Conservation (phyloP, 2,329 filamentous ascomycete species). For the Talaromyces pinophilus region DNA sequence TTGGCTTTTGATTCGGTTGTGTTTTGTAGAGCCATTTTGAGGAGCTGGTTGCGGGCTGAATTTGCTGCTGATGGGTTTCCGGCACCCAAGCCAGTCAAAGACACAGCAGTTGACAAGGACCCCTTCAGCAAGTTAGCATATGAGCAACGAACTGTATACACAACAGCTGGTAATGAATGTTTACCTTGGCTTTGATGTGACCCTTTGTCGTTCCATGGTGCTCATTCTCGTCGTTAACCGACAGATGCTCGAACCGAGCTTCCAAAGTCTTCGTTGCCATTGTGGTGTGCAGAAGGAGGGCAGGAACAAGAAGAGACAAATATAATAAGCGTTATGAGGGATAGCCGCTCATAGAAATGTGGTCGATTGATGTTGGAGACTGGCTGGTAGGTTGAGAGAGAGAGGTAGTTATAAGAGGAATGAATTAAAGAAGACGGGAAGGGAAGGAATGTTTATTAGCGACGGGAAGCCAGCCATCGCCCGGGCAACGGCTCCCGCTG, state of each 20-base stretch:
- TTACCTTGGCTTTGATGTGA: constrained; percentile 75
- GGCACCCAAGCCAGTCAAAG: constrained; percentile 51
- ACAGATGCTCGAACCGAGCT: constrained; percentile 83
- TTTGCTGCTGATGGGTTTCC: constrained; percentile 47
- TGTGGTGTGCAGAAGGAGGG: not conserved
- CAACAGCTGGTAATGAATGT: not conserved
- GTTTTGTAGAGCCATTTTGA: constrained; percentile 81
- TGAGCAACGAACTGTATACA: constrained; percentile 19
- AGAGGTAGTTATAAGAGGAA: not conserved
- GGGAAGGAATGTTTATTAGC: constrained; percentile 18
- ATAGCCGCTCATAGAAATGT: not conserved
- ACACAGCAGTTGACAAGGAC: constrained; percentile 50
- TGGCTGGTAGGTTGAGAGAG: not conserved
- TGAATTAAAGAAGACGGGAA: not conserved
- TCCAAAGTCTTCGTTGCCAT: constrained; percentile 80
- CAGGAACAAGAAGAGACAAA: not conserved
- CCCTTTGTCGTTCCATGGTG: constrained; percentile 51
- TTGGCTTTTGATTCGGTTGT: constrained; percentile 65
- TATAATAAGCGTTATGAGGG: not conserved
- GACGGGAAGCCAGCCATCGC: constrained; percentile 25
- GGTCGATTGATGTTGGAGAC: not conserved
- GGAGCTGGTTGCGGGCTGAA: constrained; percentile 72
- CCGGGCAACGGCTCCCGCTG: constrained; percentile 29
- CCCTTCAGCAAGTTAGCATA: constrained; percentile 37
- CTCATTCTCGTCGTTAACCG: constrained; percentile 86